phyloP scores from a whole-genome alignment of 176 grass and related monocot genomes.

The Musa acuminata region DNA sequence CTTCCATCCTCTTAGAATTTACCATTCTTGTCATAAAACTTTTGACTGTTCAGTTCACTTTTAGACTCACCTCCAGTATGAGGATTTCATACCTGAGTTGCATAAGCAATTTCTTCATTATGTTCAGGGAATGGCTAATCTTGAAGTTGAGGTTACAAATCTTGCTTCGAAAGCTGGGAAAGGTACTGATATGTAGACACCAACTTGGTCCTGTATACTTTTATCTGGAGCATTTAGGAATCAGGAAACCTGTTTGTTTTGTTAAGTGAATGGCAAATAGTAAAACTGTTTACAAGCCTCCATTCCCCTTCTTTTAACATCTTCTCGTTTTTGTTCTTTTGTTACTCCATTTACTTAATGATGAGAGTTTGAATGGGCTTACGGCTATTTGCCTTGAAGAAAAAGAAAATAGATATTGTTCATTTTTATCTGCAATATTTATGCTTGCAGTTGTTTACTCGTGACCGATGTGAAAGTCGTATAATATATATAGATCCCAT shows the following conservation, averaged over 20 bases:
- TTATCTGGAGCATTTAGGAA: conserved; percentile 1
- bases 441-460: too few species aligned
- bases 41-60: background rate
- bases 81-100: conserved; percentile 1
- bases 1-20: background rate
- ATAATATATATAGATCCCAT: too few species aligned
- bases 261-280: background rate
- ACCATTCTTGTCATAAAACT: background rate
- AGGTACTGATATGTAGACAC: conserved; percentile 39
- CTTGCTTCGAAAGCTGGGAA: conserved; percentile 84
- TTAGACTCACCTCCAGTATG: background rate
- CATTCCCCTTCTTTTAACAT: too few species aligned
- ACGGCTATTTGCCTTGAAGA: too few species aligned
- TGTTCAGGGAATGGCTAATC: conserved; percentile 78
- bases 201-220: background rate
- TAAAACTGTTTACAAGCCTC: too few species aligned
- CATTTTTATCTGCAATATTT: background rate
- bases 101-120: background rate
- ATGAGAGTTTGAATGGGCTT: too few species aligned
- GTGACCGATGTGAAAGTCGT: too few species aligned
- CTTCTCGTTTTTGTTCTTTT: too few species aligned
- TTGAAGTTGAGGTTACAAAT: conserved; percentile 98
- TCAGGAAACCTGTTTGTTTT: background rate
- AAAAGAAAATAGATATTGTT: background rate
- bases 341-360: too few species aligned